Percentiles rank a stretch among this genome's conserved stretches.
Evolutionary conservation across 148 eudicot genomes (phyloP).

Genomic region (Cornus suecica): DNA sequence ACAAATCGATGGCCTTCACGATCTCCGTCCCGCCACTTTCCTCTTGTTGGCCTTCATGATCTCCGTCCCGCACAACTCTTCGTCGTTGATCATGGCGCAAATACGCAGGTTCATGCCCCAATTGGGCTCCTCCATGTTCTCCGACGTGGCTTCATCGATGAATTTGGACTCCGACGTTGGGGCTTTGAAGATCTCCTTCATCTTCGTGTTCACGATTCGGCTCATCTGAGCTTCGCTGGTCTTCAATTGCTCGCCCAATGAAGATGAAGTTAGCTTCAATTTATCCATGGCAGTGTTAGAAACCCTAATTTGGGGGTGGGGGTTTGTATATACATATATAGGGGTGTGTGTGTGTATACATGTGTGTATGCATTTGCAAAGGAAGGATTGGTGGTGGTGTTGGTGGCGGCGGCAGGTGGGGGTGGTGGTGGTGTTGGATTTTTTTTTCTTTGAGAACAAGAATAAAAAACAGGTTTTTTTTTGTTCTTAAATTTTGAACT

Average conservation of each 20-base stretch:
- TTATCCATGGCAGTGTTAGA: constrained; percentile 33
- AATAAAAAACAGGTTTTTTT: too few species aligned
- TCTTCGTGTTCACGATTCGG: constrained; percentile 53
- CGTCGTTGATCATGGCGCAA: constrained; percentile 57
- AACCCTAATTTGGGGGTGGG: background rate
- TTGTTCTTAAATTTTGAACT: too few species aligned
- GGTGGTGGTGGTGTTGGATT: too few species aligned
- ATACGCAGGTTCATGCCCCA: constrained; percentile 85
- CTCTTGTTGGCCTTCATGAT: constrained; percentile 61
- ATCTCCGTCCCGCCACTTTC: constrained; percentile 53
- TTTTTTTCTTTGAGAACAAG: too few species aligned
- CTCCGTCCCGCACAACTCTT: constrained; percentile 61
- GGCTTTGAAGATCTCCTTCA: constrained; percentile 52
- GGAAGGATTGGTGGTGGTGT: too few species aligned
- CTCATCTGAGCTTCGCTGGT: constrained; percentile 64
- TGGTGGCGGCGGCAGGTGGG: too few species aligned
- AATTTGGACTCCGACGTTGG: constrained; percentile 80
- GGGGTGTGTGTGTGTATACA: too few species aligned
- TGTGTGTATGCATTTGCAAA: too few species aligned
- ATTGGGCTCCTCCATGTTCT: constrained; percentile 57
- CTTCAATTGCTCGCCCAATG: constrained; percentile 65
- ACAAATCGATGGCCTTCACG: constrained; percentile 47
- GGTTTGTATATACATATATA: too few species aligned
- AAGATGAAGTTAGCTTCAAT: constrained; percentile 59
- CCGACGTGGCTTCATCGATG: constrained; percentile 79